Evolutionary conservation across 495 filamentous ascomycete species (phyloP).

Genomic region (Penicillium pancosmium): DNA sequence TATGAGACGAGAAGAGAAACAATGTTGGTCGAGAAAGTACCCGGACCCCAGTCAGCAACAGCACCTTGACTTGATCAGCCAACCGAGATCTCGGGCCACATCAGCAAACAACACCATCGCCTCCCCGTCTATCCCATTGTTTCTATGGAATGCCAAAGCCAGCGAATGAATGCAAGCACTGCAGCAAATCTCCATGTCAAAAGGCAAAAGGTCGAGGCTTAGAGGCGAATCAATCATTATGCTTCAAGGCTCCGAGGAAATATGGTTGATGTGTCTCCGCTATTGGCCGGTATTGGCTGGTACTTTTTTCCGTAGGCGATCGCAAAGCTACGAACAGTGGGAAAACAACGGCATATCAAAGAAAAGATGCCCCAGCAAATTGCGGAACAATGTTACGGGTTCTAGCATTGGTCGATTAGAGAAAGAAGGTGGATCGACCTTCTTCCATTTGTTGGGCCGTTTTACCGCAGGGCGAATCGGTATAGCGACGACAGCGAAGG

Average conservation of each 20-base stretch:
- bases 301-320: conserved; percentile 6
- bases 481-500: background rate
- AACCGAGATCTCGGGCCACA: background rate
- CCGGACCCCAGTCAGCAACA: too few relatives aligned
- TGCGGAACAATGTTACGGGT: background rate
- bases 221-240: background rate
- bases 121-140: background rate
- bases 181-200: background rate
- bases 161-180: background rate
- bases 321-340: background rate
- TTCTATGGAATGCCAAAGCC: background rate
- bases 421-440: background rate
- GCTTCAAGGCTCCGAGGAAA: background rate
- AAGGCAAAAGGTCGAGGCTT: background rate
- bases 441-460: background rate
- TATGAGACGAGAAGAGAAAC: too few relatives aligned
- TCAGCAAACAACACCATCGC: background rate
- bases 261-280: background rate
- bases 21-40: too few relatives aligned
- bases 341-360: background rate
- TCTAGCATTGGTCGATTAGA: background rate
- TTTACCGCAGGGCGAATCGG: background rate
- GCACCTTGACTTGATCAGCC: background rate
- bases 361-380: background rate
- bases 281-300: conserved; percentile 11